Evolutionary conservation across 1,284 basidiomycete genomes (phyloP).

Genomic region (Cryptococcus sp.): DNA sequence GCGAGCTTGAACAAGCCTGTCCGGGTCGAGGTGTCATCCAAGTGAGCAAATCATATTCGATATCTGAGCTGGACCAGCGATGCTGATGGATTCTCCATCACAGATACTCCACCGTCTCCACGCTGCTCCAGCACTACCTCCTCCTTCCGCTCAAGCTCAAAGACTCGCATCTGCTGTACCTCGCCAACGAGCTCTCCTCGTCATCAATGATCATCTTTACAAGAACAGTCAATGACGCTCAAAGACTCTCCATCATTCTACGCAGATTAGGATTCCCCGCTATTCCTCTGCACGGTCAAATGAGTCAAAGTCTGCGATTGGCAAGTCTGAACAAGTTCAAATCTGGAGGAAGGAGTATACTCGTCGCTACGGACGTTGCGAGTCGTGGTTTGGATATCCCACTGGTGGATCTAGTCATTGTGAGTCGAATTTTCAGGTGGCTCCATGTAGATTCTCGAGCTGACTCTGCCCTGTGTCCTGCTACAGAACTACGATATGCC

Average conservation of each 20-base stretch:
- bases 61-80: too few species aligned
- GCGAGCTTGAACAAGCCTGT: conserved; percentile 94
- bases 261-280: conserved; percentile 91
- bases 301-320: conserved; percentile 88
- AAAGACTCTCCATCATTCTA: conserved; percentile 84
- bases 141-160: conserved; percentile 92
- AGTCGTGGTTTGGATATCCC: conserved; percentile 96
- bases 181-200: conserved; percentile 85
- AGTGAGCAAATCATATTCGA: conserved; percentile 60
- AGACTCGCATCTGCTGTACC: conserved; percentile 86
- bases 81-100: background rate
- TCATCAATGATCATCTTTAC: conserved; percentile 97
- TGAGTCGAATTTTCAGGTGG: conserved; percentile 25
- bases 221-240: conserved; percentile 90
- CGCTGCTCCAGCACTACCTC: conserved; percentile 92
- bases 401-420: conserved; percentile 89
- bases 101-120: conserved; percentile 96
- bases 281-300: conserved; percentile 92
- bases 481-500: conserved; percentile 96
- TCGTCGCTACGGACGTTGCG: conserved; percentile 95
- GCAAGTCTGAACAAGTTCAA: conserved; percentile 98
- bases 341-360: conserved; percentile 82
- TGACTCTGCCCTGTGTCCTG: conserved; percentile 1
- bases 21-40: conserved; percentile 90
- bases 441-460: background rate